Evolutionary conservation across 1,139 yeast genomes (phyloP).

Genomic region (Casaregolazyma suthepensis): DNA sequence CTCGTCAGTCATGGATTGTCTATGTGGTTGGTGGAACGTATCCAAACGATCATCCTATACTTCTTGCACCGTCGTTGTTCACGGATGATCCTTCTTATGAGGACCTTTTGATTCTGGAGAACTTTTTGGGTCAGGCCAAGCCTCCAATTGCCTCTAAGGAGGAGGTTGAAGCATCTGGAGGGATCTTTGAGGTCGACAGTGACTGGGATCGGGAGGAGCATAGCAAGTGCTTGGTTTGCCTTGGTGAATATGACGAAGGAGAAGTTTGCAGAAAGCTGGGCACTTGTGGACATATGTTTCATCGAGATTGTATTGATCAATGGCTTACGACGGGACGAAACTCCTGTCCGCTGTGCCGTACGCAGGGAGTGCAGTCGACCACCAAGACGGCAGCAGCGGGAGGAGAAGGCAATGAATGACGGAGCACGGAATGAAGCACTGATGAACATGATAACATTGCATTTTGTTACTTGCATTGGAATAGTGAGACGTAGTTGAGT

Average conservation of each 20-base stretch:
- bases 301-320: conserved; percentile 48
- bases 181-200: conserved; percentile 24
- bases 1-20: conserved; percentile 43
- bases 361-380: conserved; percentile 35
- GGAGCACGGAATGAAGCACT: not conserved
- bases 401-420: not conserved
- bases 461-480: not conserved
- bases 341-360: conserved; percentile 53
- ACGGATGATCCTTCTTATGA: conserved; percentile 46
- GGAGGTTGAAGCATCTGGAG: conserved; percentile 39
- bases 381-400: not conserved
- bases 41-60: conserved; percentile 43
- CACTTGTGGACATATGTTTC: conserved; percentile 46
- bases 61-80: conserved; percentile 42
- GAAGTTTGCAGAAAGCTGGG: conserved; percentile 42
- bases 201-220: conserved; percentile 11
- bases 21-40: conserved; percentile 47
- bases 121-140: conserved; percentile 41
- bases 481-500: not conserved
- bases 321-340: conserved; percentile 52
- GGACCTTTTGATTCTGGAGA: conserved; percentile 41
- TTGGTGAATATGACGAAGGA: conserved; percentile 40
- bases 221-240: conserved; percentile 47
- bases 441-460: not conserved
- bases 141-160: conserved; percentile 39